Percentiles rank a stretch among this genome's conserved stretches.
Evolutionary conservation across 768 basidiomycete species (phyloP).

Genomic region (Rhodotorula graminis): DNA sequence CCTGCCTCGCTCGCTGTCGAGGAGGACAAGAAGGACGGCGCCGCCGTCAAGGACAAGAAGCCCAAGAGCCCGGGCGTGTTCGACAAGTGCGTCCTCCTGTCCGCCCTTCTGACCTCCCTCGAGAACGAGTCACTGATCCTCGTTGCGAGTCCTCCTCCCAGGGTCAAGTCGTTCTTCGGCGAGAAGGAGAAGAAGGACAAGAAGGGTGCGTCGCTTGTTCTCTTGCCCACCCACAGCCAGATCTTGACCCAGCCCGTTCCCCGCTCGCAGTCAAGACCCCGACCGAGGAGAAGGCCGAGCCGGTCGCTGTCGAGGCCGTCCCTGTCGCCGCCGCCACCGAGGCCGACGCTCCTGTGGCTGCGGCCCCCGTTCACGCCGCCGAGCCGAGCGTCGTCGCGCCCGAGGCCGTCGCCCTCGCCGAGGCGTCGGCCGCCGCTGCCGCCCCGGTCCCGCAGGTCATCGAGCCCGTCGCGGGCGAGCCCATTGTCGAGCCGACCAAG

Average conservation of each 20-base stretch:
- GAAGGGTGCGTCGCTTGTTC: constrained; percentile 16
- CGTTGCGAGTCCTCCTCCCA: neutral
- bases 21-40: neutral
- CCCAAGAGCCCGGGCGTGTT: constrained; percentile 22
- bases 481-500: constrained; percentile 2
- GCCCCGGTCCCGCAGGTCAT: constrained; percentile 28
- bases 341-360: neutral
- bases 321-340: neutral
- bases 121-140: neutral
- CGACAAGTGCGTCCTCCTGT: constrained; percentile 21
- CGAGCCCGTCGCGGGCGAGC: neutral
- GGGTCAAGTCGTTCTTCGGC: constrained; percentile 34
- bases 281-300: constrained; percentile 28
- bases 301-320: neutral
- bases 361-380: neutral
- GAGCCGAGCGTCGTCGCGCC: constrained; percentile 13
- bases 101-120: too few species aligned
- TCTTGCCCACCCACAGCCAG: neutral
- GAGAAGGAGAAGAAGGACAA: constrained; percentile 37
- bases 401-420: constrained; percentile 20
- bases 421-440: neutral
- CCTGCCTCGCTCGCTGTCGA: neutral
- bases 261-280: constrained; percentile 27
- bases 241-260: too few species aligned
- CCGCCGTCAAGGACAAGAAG: constrained; percentile 23